Evolutionary conservation across 805 yeast species (phyloP).

Genomic region (Zygoascus tannicola): DNA sequence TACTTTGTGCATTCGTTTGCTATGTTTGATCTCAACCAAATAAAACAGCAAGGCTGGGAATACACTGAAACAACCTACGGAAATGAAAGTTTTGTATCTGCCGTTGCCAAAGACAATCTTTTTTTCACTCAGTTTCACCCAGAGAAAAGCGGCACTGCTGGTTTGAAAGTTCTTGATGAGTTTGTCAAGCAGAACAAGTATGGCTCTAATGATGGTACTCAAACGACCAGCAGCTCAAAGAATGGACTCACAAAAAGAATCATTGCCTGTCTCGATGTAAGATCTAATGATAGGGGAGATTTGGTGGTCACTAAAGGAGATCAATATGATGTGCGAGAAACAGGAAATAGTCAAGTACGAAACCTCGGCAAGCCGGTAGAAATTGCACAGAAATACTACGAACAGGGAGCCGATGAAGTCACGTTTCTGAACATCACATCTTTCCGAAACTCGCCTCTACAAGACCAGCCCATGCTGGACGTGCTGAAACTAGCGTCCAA

Average conservation of each 20-base stretch:
- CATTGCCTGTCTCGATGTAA: conserved; percentile 95
- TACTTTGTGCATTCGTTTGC: conserved; percentile 96
- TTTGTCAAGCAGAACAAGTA: conserved; percentile 47
- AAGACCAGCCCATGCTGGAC: conserved; percentile 92
- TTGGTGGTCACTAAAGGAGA: conserved; percentile 98
- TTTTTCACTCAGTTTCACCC: conserved; percentile 99
- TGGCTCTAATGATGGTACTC: conserved; percentile 11
- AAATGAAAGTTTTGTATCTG: conserved; percentile 71
- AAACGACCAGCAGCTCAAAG: neutral
- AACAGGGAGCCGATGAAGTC: conserved; percentile 95
- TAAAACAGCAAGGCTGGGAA: conserved; percentile 48
- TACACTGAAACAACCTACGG: conserved; percentile 69
- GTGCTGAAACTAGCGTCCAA: conserved; percentile 76
- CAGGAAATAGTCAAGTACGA: conserved; percentile 53
- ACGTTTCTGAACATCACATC: conserved; percentile 94
- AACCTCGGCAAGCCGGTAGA: conserved; percentile 96
- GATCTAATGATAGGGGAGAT: conserved; percentile 90
- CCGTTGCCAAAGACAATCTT: conserved; percentile 63
- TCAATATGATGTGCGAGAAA: conserved; percentile 93
- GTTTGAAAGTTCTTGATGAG: conserved; percentile 62
- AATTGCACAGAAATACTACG: conserved; percentile 79
- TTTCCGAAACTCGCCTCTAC: conserved; percentile 85
- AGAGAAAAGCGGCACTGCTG: conserved; percentile 93
- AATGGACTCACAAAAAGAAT: conserved; percentile 77
- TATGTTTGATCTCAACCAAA: conserved; percentile 30